phyloP scores from a whole-genome alignment of 1,284 basidiomycete genomes.

The Moesziomyces antarcticus region DNA sequence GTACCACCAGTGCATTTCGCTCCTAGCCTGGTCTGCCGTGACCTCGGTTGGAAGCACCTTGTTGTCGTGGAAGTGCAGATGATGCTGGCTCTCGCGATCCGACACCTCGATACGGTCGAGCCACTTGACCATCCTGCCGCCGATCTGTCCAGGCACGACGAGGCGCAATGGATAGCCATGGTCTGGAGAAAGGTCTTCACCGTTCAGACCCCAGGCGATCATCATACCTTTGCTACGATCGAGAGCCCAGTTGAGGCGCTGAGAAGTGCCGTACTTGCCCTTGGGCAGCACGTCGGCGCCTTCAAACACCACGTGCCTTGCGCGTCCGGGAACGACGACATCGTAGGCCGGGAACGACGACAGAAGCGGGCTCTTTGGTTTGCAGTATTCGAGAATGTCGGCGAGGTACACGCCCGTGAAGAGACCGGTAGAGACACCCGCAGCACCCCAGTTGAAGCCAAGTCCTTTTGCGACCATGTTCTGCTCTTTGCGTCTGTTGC shows the following conservation, averaged over 20 bases:
- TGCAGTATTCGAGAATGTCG: conserved; percentile 73
- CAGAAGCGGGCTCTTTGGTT: conserved; percentile 67
- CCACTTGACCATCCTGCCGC: conserved; percentile 74
- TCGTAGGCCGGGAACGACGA: conserved; percentile 61
- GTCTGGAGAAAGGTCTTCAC: conserved; percentile 71
- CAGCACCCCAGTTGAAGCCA: conserved; percentile 73
- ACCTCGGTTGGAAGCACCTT: conserved; percentile 75
- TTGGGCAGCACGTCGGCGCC: conserved; percentile 75
- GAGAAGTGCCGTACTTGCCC: conserved; percentile 77
- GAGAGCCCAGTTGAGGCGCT: conserved; percentile 72
- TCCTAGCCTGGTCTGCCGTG: conserved; percentile 73
- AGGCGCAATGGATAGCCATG: conserved; percentile 77
- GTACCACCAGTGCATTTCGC: conserved; percentile 75
- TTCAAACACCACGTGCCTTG: conserved; percentile 76
- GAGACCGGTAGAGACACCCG: conserved; percentile 74
- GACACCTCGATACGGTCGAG: conserved; percentile 74
- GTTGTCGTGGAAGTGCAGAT: conserved; percentile 72
- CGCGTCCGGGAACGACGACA: conserved; percentile 64
- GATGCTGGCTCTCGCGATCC: conserved; percentile 73
- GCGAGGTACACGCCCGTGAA: conserved; percentile 77
- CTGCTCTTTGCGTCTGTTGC: conserved; percentile 78
- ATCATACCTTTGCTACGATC: conserved; percentile 74
- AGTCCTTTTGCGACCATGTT: conserved; percentile 75
- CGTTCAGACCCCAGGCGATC: conserved; percentile 76
- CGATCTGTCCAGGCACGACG: conserved; percentile 77